Evolutionary conservation across 2,329 filamentous ascomycete genomes (phyloP).

Genomic region (Dothistroma pini): DNA sequence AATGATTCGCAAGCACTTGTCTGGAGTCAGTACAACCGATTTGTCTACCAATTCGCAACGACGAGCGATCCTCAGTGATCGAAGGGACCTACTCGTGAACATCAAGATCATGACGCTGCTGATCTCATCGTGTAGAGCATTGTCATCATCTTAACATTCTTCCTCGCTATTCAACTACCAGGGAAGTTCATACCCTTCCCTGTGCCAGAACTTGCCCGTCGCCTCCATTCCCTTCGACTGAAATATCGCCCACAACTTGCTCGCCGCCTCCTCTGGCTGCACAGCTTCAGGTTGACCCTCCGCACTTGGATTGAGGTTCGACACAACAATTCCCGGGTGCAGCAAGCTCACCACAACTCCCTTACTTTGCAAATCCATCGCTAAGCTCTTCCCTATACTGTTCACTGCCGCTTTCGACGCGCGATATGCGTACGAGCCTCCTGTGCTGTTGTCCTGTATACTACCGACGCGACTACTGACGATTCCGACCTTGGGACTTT

Average conservation of each 20-base stretch:
- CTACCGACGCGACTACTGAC: constrained; percentile 44
- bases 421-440: constrained; percentile 45
- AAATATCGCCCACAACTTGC: constrained; percentile 43
- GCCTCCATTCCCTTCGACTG: constrained; percentile 40
- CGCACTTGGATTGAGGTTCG: constrained; percentile 31
- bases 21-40: too few relatives aligned
- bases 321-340: constrained; percentile 45
- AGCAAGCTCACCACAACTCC: constrained; percentile 42
- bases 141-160: not conserved
- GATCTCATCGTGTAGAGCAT: not conserved
- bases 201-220: constrained; percentile 45
- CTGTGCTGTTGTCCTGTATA: constrained; percentile 42
- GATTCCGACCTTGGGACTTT: constrained; percentile 38
- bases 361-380: constrained; percentile 40
- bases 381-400: constrained; percentile 43
- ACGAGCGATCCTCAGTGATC: too few relatives aligned
- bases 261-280: constrained; percentile 44
- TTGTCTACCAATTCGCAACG: too few relatives aligned
- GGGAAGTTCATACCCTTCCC: constrained; percentile 43
- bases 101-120: too few relatives aligned
- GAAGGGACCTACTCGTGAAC: too few relatives aligned
- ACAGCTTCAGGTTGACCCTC: constrained; percentile 38
- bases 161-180: constrained; percentile 36
- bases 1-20: too few relatives aligned
- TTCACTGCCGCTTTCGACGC: constrained; percentile 46